A percentile compares a stretch with the other conserved stretches of the same genome.
phyloP scores from a whole-genome alignment of 148 eudicot genomes.

The Amaranthus palmeri region DNA sequence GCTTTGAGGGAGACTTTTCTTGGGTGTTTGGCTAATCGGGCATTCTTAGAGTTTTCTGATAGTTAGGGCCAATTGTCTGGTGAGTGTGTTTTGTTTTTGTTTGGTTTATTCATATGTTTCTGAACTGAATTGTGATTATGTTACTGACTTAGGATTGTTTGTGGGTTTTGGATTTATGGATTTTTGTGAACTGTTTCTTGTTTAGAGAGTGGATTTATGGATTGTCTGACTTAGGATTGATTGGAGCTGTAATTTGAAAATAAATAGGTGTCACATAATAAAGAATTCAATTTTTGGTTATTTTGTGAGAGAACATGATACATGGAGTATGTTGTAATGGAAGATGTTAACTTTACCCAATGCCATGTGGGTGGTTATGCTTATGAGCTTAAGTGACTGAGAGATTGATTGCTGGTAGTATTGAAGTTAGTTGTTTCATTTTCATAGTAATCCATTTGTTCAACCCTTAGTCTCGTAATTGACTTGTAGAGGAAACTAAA shows the following conservation, averaged over 20 bases:
- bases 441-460: no score
- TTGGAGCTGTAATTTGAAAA: no score
- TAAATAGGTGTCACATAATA: not conserved
- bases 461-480: no score
- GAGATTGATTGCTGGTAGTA: not conserved
- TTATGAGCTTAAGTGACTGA: not conserved
- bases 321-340: not conserved
- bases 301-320: not conserved
- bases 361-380: not conserved
- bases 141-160: not conserved
- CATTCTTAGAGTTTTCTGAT: conserved; percentile 29
- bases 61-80: conserved; percentile 11
- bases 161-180: no score
- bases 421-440: no score
- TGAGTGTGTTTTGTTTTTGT: not conserved
- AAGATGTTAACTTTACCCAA: not conserved
- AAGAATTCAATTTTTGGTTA: not conserved
- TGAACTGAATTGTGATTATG: not conserved
- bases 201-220: no score
- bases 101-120: not conserved
- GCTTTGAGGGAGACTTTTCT: conserved; percentile 72
- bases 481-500: no score
- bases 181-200: no score
- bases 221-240: no score
- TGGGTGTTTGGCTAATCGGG: conserved; percentile 53